Evolutionary conservation across 208 protist species (phyloP).

Genomic region (Trypanosoma mega): DNA sequence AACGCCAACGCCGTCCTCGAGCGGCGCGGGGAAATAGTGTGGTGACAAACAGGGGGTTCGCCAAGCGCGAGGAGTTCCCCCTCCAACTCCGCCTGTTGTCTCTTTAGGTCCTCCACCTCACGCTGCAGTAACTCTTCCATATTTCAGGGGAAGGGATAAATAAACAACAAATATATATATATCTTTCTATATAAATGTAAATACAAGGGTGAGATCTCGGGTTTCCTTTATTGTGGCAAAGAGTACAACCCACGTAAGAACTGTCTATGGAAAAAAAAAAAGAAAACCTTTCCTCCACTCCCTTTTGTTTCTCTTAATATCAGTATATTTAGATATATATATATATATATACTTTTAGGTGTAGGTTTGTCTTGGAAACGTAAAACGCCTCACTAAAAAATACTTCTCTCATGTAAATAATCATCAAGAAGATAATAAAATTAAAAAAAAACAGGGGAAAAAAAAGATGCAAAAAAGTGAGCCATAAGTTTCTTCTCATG

Average conservation of each 20-base stretch:
- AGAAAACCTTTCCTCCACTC: not conserved
- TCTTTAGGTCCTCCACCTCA: conserved; percentile 20
- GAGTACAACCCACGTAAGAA: not conserved
- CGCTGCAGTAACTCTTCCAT: conserved; percentile 18
- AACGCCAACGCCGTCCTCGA: conserved; percentile 6
- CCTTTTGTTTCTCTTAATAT: not conserved
- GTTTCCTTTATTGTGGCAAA: too few relatives aligned
- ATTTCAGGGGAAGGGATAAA: not conserved
- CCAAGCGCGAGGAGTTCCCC: conserved; percentile 12
- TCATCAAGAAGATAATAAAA: too few relatives aligned
- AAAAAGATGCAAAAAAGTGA: too few relatives aligned
- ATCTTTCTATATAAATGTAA: too few relatives aligned
- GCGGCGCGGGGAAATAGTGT: not conserved
- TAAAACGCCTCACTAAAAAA: too few relatives aligned
- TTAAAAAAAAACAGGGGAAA: too few relatives aligned
- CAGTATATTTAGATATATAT: not conserved
- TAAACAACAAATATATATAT: not conserved
- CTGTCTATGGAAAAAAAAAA: not conserved
- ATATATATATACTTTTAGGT: not conserved
- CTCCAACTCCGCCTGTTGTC: conserved; percentile 11
- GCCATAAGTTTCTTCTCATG: too few relatives aligned
- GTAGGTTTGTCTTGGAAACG: not conserved
- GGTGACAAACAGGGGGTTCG: conserved; percentile 2
- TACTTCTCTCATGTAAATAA: too few relatives aligned
- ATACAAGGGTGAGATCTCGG: too few relatives aligned